Percentiles rank a stretch among this genome's conserved stretches.
Conservation (phyloP, 805 yeast species). For the Saturnispora bothae region DNA sequence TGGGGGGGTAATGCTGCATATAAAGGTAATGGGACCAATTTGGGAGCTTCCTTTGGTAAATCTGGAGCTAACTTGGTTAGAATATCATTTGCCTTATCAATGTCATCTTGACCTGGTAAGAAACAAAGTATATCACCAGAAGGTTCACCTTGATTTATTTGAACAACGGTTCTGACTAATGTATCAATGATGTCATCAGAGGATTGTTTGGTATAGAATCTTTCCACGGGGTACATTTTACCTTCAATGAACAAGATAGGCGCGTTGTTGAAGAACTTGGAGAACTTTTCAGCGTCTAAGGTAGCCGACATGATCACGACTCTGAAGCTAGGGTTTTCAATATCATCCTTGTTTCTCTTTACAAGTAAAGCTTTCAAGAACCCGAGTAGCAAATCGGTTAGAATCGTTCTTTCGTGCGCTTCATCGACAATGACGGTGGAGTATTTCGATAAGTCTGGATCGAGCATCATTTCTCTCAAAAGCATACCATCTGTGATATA, state of each 20-base stretch:
- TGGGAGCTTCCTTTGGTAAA: constrained; percentile 66
- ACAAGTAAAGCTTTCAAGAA: constrained; percentile 60
- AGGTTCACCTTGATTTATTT: constrained; percentile 68
- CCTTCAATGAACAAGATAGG: constrained; percentile 88
- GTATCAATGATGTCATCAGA: constrained; percentile 80
- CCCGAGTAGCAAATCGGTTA: constrained; percentile 85
- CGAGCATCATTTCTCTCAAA: constrained; percentile 78
- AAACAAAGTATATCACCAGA: constrained; percentile 89
- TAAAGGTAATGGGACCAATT: constrained; percentile 67
- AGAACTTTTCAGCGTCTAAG: constrained; percentile 93
- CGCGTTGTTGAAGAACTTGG: constrained; percentile 65
- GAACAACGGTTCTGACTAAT: constrained; percentile 61
- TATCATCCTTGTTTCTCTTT: constrained; percentile 33
- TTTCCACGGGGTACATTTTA: constrained; percentile 73
- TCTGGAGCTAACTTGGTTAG: constrained; percentile 51
- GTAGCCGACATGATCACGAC: constrained; percentile 94
- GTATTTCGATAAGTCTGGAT: constrained; percentile 52
- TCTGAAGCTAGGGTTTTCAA: constrained; percentile 33
- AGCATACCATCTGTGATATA: constrained; percentile 97
- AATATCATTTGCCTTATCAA: constrained; percentile 68
- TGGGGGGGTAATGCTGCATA: constrained; percentile 90
- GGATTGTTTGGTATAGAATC: constrained; percentile 51
- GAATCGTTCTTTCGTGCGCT: constrained; percentile 93
- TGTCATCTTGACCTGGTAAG: constrained; percentile 95
- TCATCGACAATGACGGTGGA: constrained; percentile 81